These are phyloP conservation scores for Pigoraptor vietnamica DNA, from an alignment of 78 protist species.

Conservation along the genomic window DNA sequence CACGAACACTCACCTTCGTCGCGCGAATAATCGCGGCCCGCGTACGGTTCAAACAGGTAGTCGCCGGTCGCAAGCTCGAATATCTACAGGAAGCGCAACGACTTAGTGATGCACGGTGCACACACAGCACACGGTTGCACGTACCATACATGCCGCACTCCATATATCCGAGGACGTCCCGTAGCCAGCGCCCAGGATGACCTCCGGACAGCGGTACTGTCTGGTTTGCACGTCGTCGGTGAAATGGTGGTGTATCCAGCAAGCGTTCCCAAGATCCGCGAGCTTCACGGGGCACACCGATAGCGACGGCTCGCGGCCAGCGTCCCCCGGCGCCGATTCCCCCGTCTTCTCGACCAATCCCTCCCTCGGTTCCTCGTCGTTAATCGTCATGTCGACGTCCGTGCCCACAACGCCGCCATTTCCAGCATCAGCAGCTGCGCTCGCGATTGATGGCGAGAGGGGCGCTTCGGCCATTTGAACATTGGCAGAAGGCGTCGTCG, in stretches of 20 bases:
- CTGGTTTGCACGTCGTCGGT: constrained; percentile 94
- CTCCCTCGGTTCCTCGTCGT: too few species aligned
- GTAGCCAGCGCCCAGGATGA: constrained; percentile 73
- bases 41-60: constrained; percentile 82
- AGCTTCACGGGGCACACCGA: constrained; percentile 38
- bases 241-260: constrained; percentile 82
- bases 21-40: constrained; percentile 48
- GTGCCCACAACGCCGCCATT: too few species aligned
- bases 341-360: too few species aligned
- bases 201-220: constrained; percentile 95
- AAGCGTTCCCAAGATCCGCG: constrained; percentile 96
- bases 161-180: constrained; percentile 73
- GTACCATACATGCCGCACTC: constrained; percentile 50
- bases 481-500: too few species aligned
- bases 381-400: too few species aligned
- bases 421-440: too few species aligned
- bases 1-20: constrained; percentile 54
- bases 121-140: neutral
- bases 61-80: constrained; percentile 96
- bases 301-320: too few species aligned
- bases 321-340: neutral
- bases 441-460: too few species aligned
- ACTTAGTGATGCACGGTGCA: too few species aligned
- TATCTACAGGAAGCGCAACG: neutral
- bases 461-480: too few species aligned